Base-by-base conservation (phyloP, 306 rosid species). In the Acacia acuminata region DNA sequence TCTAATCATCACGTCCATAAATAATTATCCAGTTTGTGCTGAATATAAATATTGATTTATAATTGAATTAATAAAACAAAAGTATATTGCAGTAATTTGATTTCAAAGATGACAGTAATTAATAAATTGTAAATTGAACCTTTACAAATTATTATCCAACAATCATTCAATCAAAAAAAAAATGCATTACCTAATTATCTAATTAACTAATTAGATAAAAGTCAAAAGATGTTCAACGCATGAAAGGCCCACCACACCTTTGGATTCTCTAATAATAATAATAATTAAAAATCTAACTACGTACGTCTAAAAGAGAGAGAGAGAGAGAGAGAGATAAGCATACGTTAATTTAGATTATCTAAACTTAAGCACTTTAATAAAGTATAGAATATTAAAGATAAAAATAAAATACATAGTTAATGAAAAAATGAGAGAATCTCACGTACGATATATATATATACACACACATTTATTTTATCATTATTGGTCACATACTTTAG, bases 201-300 rank as follows among this genome's bases (percentile, higher is more conserved):
- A 17, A 8, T n/a, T 19, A 78, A 11, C 27, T 25, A 36, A 38
- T 19, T 20, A 22, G 32, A 70, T 40, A 55, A 10, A 30, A 56
- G 63, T 72, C 78, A 72, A 79, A 71, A 80, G 34, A 25, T 13
- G 19, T 42, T 71, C 77, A 24, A 71, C 61, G 47, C 61, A n/a
- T 70, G 7, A 53, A 34, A 45, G 7, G 48, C 1, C 45, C 77
- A 40, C 45, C 77, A 40, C 77, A n/a, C 48, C 58, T 50, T 47
- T n/a, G 70, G 74, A 73, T 73, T 73, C 44, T 63, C 74, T 63
- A 48, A 47, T n/a, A 51, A 48, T 53, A 19, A 56, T 19, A 14
- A 4, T 32, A 64, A 38, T 32, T 19, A 60, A n/a, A 22, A 74
- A 20, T 53, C 61, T 20, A 55, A 55, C 27, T 56, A 55, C 9